Percentiles rank a stretch among this genome's conserved stretches.
These are phyloP conservation scores for Mesembryanthemum crystallinum DNA, from an alignment of 148 eudicot species.

Conservation along the genomic window DNA sequence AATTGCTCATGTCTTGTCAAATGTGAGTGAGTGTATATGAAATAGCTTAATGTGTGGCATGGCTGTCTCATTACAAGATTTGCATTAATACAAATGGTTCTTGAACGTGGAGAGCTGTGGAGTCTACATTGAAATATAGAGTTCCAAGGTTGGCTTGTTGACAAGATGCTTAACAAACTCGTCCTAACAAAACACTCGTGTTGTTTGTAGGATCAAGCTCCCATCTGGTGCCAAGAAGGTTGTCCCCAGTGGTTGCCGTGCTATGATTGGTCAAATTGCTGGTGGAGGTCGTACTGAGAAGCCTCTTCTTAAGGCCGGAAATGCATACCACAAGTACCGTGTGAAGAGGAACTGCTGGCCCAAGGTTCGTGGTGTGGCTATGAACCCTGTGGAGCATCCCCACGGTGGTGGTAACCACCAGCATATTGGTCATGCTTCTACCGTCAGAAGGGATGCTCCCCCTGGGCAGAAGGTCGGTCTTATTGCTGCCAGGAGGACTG, in stretches of 20 bases:
- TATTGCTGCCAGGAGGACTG: conserved; percentile 47
- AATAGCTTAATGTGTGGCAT: too few species aligned
- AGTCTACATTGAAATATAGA: not conserved
- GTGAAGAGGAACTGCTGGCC: conserved; percentile 51
- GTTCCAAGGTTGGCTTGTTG: not conserved
- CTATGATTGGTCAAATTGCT: conserved; percentile 45
- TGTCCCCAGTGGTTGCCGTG: conserved; percentile 45
- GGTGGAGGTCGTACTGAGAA: conserved; percentile 55
- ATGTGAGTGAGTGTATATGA: too few species aligned
- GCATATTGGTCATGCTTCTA: conserved; percentile 48
- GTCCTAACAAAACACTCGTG: not conserved
- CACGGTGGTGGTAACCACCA: conserved; percentile 54
- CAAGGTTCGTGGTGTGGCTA: conserved; percentile 51
- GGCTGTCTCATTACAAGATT: too few species aligned
- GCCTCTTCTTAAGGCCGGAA: conserved; percentile 45
- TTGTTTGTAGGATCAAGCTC: conserved; percentile 32
- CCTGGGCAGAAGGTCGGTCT: conserved; percentile 50
- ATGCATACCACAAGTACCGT: conserved; percentile 46
- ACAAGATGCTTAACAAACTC: not conserved
- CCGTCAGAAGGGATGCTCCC: conserved; percentile 46
- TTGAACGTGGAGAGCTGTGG: too few species aligned
- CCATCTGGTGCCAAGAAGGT: conserved; percentile 48
- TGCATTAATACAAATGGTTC: too few species aligned
- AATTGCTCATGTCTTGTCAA: too few species aligned
- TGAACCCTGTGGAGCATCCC: conserved; percentile 53